Evolutionary conservation across 371 early-diverging fungal genomes (phyloP).

Genomic region (Rhizopus arrhizus): DNA sequence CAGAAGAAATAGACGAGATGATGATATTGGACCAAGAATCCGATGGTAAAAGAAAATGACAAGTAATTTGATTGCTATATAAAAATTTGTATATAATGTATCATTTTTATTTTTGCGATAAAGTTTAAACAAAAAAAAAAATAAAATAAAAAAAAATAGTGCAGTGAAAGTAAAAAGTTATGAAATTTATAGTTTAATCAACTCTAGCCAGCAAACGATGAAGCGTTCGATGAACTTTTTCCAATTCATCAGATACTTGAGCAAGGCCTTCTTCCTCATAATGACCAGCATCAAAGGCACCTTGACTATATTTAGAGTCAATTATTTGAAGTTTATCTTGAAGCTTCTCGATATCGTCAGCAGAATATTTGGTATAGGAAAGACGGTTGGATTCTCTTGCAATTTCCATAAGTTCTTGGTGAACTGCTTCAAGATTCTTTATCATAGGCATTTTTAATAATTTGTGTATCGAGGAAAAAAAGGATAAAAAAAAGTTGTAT

Average conservation of each 20-base stretch:
- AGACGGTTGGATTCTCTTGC: slow-evolving; percentile 39
- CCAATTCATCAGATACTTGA: slow-evolving; percentile 39
- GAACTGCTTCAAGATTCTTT: slow-evolving; percentile 38
- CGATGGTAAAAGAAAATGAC: neutral
- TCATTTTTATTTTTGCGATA: neutral
- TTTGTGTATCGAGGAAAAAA: neutral
- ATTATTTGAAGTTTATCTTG: slow-evolving; percentile 34
- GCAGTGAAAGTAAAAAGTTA: too few species aligned
- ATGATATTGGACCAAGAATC: neutral
- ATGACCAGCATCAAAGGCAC: slow-evolving; percentile 26
- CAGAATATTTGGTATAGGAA: slow-evolving; percentile 33
- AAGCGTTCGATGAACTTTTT: slow-evolving; percentile 37
- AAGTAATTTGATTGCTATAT: neutral
- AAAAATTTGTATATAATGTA: neutral
- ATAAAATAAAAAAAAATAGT: neutral
- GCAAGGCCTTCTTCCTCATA: slow-evolving; percentile 50
- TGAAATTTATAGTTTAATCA: slow-evolving; percentile 1
- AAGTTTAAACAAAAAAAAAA: neutral
- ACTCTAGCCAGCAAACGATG: slow-evolving; percentile 34
- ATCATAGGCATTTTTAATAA: slow-evolving; percentile 30
- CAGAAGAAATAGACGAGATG: slow-evolving; percentile 1
- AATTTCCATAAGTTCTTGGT: slow-evolving; percentile 44
- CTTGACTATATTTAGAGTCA: slow-evolving; percentile 28
- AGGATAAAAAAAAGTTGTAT: neutral
- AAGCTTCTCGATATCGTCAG: slow-evolving; percentile 36